Evolutionary conservation across 148 eudicot species (phyloP).

Genomic region (Arctostaphylos glauca): DNA sequence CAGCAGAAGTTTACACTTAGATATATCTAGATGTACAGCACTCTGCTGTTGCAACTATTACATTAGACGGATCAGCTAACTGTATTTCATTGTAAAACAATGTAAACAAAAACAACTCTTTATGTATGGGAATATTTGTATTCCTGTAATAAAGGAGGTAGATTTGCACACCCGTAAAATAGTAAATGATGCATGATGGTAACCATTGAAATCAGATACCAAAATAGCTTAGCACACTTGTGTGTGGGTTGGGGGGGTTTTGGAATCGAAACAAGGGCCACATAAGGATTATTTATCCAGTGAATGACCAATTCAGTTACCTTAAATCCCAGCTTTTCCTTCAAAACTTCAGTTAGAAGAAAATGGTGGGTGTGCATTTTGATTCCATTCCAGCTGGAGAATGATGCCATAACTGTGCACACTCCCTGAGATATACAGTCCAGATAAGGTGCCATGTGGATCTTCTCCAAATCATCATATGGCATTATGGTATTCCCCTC

Average conservation of each 20-base stretch:
- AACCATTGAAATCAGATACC: neutral
- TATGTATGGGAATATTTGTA: neutral
- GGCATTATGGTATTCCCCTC: constrained; percentile 73
- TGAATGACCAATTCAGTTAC: constrained; percentile 29
- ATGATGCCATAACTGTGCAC: constrained; percentile 93
- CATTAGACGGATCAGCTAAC: neutral
- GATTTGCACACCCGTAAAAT: neutral
- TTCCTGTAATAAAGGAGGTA: neutral
- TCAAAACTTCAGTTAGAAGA: constrained; percentile 75
- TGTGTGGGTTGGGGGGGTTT: too few species aligned
- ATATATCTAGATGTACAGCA: neutral
- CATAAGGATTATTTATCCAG: neutral
- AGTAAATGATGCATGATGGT: neutral
- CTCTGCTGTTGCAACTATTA: neutral
- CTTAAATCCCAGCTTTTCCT: constrained; percentile 79
- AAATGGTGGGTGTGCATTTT: constrained; percentile 57
- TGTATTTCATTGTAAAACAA: neutral
- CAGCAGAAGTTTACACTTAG: constrained; percentile 16
- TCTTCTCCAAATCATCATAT: constrained; percentile 65
- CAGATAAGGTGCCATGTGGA: constrained; percentile 81
- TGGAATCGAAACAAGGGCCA: neutral
- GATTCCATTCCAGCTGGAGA: constrained; percentile 80
- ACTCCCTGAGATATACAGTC: constrained; percentile 90
- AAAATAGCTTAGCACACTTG: too few species aligned
- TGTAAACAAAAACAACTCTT: neutral